A percentile compares a stretch with the other conserved stretches of the same genome.
These are phyloP conservation scores for Acidiella bohemica DNA, from an alignment of 495 filamentous ascomycete species.

Conservation along the genomic window DNA sequence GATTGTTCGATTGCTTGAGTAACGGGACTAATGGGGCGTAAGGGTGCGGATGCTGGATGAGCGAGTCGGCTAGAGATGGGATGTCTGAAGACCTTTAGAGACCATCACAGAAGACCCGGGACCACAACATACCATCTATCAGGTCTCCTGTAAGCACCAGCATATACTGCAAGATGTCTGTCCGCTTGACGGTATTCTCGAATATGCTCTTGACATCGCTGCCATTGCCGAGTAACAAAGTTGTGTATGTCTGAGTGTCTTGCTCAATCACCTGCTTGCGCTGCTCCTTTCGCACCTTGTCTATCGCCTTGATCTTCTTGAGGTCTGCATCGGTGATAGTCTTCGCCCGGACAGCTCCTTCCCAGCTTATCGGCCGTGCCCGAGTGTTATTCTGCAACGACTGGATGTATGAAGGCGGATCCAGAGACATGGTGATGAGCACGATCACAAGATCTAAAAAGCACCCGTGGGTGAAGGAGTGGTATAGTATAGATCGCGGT, in stretches of 20 bases:
- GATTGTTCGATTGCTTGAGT: constrained; percentile 61
- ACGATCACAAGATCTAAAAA: too few species aligned
- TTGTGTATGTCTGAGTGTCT: constrained; percentile 63
- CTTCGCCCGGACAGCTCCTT: constrained; percentile 84
- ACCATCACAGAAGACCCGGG: neutral
- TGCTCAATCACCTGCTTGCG: constrained; percentile 65
- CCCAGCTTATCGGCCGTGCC: constrained; percentile 89
- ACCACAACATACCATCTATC: constrained; percentile 50
- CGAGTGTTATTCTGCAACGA: constrained; percentile 93
- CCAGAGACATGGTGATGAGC: constrained; percentile 58
- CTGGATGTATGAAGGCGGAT: constrained; percentile 78
- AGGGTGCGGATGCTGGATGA: constrained; percentile 61
- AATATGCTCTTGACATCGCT: constrained; percentile 61
- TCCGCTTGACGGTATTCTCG: constrained; percentile 60
- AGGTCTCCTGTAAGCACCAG: constrained; percentile 80
- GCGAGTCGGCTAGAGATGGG: constrained; percentile 57
- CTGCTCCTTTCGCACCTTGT: constrained; percentile 86
- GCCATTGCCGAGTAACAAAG: constrained; percentile 65
- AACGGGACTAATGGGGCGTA: constrained; percentile 80
- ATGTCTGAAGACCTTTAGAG: constrained; percentile 42
- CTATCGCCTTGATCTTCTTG: constrained; percentile 92
- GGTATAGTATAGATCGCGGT: too few species aligned
- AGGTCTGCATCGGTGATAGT: constrained; percentile 90
- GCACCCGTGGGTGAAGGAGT: too few species aligned
- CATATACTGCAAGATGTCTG: constrained; percentile 88